Base-by-base conservation (phyloP, 148 eudicot species). In the Cornus controversa region DNA sequence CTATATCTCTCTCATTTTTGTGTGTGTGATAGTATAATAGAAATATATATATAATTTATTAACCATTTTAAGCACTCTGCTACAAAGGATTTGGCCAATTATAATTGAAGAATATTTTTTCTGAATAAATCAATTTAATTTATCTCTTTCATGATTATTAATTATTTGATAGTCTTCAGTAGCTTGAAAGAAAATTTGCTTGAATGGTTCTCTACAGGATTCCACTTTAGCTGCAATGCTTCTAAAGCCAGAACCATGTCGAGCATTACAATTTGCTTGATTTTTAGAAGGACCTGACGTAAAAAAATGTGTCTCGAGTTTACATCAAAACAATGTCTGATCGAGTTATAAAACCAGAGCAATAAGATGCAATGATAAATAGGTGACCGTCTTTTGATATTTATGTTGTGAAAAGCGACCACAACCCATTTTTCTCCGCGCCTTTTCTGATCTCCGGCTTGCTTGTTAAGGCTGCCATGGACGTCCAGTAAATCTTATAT, bases 311-410 rank as follows among this genome's bases (percentile, higher is more conserved):
- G 24, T 81, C 85, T 6, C 86, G 93, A 0, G 76, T 91, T 5
- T 91, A 87, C 84, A 89, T 94, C 10, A 90, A 80, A 84, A 91
- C 98, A 14, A 75, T 47, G 40, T 72, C 89, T 28, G 96, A 94
- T 40, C 72, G 79, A 29, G 92, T 85, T 20, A 20, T 93, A 37
- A 91, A 85, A 64, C 85, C 83, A n/a, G 84, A 86, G 26, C 96
- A 90, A 70, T 96, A 94, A 78, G 94, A 92, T 16, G 82, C 77
- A 0, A 94, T 91, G 98, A 88, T 91, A 69, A 82, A 76, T 84
- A 82, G 75, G 70, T 94, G 98, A 93, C 85, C 92, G 29, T 94
- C 94, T 20, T 60, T 80, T 4, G 70, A 85, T 29, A 90, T 94
- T 4, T 91, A 85, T 62, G 86, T 65, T 6, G 63, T 94, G 74